Conservation (phyloP, 2,329 filamentous ascomycete genomes). For the Knoxdaviesia proteae region DNA sequence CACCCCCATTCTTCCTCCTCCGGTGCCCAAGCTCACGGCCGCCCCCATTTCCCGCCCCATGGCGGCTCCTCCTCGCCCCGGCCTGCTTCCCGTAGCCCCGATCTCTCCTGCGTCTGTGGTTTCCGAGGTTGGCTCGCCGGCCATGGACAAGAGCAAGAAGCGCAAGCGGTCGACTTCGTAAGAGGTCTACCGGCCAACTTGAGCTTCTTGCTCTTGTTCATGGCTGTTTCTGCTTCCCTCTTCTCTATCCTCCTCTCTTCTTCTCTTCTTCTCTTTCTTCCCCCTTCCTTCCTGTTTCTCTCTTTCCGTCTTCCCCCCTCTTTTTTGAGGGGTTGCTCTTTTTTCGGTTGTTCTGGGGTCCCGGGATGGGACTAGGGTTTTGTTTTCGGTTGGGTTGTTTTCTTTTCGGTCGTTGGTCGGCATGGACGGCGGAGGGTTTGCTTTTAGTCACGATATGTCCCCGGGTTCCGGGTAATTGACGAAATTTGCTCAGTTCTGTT, state of each 20-base stretch:
- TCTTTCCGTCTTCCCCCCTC: not conserved
- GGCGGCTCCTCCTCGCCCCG: slow-evolving; percentile 3
- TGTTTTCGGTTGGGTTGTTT: not conserved
- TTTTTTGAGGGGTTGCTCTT: not conserved
- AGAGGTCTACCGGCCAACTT: not conserved
- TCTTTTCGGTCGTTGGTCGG: not conserved
- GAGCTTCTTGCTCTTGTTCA: not conserved
- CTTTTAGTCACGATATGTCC: not conserved
- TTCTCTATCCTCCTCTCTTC: not conserved
- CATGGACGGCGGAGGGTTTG: too few relatives aligned
- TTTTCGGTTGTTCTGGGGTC: not conserved
- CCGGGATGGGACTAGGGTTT: not conserved
- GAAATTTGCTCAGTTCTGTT: too few relatives aligned
- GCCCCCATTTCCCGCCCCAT: slow-evolving; percentile 3
- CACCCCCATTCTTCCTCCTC: slow-evolving; percentile 15
- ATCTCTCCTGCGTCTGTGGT: slow-evolving; percentile 15
- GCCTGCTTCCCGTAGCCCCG: slow-evolving; percentile 22
- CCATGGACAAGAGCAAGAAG: slow-evolving; percentile 38
- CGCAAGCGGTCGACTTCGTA: slow-evolving; percentile 28
- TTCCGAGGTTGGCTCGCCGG: slow-evolving; percentile 7
- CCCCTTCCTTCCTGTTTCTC: not conserved
- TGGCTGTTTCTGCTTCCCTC: not conserved
- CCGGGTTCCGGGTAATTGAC: not conserved
- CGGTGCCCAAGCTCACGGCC: slow-evolving; percentile 5
- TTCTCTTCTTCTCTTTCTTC: not conserved